Base-by-base conservation (phyloP, 2,329 filamentous ascomycete genomes). In the Dactylonectria macrodidyma region DNA sequence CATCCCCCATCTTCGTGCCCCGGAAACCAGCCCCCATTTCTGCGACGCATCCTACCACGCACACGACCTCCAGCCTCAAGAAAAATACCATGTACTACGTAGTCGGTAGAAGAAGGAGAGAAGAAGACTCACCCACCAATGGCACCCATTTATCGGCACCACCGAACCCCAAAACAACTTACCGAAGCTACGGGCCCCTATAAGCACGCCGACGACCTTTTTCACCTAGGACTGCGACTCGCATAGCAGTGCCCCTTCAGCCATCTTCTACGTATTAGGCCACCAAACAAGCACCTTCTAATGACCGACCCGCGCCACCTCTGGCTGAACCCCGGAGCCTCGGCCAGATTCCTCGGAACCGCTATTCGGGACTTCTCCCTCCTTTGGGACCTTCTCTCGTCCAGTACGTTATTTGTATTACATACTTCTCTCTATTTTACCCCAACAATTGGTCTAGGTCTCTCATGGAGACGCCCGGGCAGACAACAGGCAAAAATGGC, bases 131-230 rank as follows among this genome's bases (percentile, higher is more conserved):
- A 34, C 56, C 58, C 46, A 24, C 36, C 44, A 71, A 68, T 59
- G 66, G 70, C 62, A 68, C 55, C 63, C 55, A 48, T 61, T 50
- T 51, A 56, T 63, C 52, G 22, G 46, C 55, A 22, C 41, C 60
- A 46, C 65, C 73, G 68, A 75, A 75, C 73, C 70, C 73, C 72
- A 71, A 71, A 36, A 22, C n/a, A 11, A 36, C 44, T 30, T 30
- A 30, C 63, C 73, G 71, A 58, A 61, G 74, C 65, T 63, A 70
- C 66, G 55, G 62, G 59, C 65, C 71, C 66, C 30, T 10, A 30
- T 16, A 12, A 52, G 34, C 30, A 51, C 56, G 50, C 62, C 56
- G 47, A 61, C 58, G 57, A 51, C 38, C 56, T 50, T 36, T 48
- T 33, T 30, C 7, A 30, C 26, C 26, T 30, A 56, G 54, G 54